Conservation (phyloP, 805 yeast genomes). For the Candida bentonensis region DNA sequence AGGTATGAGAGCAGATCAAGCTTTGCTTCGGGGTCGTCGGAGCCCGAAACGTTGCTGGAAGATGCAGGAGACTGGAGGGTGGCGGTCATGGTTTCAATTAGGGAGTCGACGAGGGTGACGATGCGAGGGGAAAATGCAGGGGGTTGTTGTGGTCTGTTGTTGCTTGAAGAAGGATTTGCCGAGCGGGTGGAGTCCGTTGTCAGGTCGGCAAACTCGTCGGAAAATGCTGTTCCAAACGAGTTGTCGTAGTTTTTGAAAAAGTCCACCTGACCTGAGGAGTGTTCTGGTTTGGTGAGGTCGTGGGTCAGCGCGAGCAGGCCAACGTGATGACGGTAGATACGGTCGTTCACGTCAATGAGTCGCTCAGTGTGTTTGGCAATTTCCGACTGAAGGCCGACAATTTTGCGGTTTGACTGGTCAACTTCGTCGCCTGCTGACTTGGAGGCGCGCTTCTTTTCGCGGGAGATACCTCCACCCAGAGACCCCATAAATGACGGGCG, state of each 20-base stretch:
- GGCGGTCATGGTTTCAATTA: background rate
- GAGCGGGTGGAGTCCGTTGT: background rate
- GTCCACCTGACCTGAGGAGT: background rate
- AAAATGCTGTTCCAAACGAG: background rate
- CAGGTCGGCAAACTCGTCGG: background rate
- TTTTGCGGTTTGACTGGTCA: constrained; percentile 10
- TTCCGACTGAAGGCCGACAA: constrained; percentile 9
- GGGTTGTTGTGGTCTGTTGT: background rate
- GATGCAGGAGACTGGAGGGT: constrained; percentile 1
- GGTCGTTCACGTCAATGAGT: constrained; percentile 5
- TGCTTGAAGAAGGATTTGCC: background rate
- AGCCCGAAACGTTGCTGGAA: background rate
- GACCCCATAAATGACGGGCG: background rate
- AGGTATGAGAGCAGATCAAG: background rate
- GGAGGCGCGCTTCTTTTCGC: constrained; percentile 12
- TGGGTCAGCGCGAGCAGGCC: constrained; percentile 14
- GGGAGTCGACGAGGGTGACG: background rate
- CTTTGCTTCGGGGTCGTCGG: background rate
- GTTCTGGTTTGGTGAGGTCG: background rate
- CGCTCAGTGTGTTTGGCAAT: constrained; percentile 6
- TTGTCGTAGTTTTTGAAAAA: background rate
- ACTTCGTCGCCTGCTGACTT: constrained; percentile 14
- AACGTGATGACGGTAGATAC: constrained; percentile 10
- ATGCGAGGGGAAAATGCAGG: background rate
- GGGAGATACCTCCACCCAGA: background rate